These are phyloP conservation scores for Hyparrhenia diplandra DNA, from an alignment of 176 grass and related monocot species.

Conservation along the genomic window DNA sequence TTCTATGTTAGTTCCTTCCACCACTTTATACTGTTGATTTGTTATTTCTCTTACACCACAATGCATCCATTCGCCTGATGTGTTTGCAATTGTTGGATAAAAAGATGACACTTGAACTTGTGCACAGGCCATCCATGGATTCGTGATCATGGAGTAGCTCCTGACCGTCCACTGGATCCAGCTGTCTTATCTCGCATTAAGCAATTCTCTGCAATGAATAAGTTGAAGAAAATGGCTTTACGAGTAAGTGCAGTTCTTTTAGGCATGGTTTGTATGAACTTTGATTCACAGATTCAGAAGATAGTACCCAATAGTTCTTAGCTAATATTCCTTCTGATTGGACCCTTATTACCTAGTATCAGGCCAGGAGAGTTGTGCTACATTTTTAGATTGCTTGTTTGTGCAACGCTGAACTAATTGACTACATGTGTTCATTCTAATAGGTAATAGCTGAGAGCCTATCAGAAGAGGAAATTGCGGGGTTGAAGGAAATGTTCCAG, in stretches of 20 bases:
- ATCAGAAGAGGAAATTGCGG: conserved; percentile 99
- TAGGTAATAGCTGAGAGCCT: conserved; percentile 98
- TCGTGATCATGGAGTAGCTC: conserved; percentile 89
- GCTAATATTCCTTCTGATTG: neutral
- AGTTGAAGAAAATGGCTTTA: conserved; percentile 98
- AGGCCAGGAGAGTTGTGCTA: neutral
- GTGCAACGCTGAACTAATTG: conserved; percentile 2
- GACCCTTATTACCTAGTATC: neutral
- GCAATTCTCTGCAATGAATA: conserved; percentile 99
- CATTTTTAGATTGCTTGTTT: conserved; percentile 3
- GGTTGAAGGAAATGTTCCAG: conserved; percentile 96
- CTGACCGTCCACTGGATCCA: conserved; percentile 89
- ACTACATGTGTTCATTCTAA: conserved; percentile 7
- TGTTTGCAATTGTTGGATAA: conserved; percentile 23
- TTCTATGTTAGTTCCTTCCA: conserved; percentile 74
- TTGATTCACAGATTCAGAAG: neutral
- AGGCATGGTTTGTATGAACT: neutral
- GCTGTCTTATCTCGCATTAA: conserved; percentile 95
- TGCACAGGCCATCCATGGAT: conserved; percentile 95
- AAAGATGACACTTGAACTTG: conserved; percentile 28
- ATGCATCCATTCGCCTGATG: neutral
- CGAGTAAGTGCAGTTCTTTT: conserved; percentile 47
- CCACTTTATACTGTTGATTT: neutral
- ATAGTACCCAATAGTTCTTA: neutral
- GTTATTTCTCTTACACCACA: neutral